phyloP scores from a whole-genome alignment of 2,329 filamentous ascomycete genomes.

The Sphaerulina populicola region DNA sequence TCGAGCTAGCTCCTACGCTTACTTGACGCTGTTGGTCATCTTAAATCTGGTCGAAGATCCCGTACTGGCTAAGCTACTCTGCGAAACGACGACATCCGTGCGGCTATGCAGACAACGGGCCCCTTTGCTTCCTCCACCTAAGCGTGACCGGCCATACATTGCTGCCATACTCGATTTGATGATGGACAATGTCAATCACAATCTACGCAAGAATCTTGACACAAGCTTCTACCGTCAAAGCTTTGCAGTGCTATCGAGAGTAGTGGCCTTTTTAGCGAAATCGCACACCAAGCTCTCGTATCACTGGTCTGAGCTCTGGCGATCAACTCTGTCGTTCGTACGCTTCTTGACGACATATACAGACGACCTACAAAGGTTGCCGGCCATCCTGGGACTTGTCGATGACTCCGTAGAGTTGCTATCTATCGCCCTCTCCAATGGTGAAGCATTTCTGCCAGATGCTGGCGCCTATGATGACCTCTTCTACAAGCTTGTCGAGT shows the following conservation, averaged over 20 bases:
- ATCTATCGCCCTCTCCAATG: conserved; percentile 72
- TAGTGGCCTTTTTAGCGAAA: conserved; percentile 75
- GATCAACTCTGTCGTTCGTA: conserved; percentile 75
- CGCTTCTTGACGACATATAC: conserved; percentile 86
- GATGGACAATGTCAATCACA: conserved; percentile 89
- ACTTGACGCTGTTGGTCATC: conserved; percentile 75
- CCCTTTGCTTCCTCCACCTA: conserved; percentile 68
- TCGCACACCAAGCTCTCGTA: conserved; percentile 73
- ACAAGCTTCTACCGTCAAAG: conserved; percentile 62
- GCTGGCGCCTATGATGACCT: conserved; percentile 87
- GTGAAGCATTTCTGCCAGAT: conserved; percentile 83
- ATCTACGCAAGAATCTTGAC: conserved; percentile 76
- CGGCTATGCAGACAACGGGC: conserved; percentile 83
- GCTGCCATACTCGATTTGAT: conserved; percentile 75
- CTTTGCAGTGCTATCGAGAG: conserved; percentile 70
- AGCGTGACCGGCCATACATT: conserved; percentile 62
- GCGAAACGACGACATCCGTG: conserved; percentile 64
- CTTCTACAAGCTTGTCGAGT: conserved; percentile 97
- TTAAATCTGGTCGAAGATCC: conserved; percentile 82
- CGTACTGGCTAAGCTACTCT: conserved; percentile 71
- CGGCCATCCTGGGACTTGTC: conserved; percentile 64
- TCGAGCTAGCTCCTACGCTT: conserved; percentile 71
- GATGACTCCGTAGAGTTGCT: conserved; percentile 73
- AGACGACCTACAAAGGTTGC: conserved; percentile 60
- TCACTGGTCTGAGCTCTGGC: conserved; percentile 94